Evolutionary conservation across 345 rosid species (phyloP), one percentile per base, ranked within the genome.

Genomic region (Syzygium jambos): DNA sequence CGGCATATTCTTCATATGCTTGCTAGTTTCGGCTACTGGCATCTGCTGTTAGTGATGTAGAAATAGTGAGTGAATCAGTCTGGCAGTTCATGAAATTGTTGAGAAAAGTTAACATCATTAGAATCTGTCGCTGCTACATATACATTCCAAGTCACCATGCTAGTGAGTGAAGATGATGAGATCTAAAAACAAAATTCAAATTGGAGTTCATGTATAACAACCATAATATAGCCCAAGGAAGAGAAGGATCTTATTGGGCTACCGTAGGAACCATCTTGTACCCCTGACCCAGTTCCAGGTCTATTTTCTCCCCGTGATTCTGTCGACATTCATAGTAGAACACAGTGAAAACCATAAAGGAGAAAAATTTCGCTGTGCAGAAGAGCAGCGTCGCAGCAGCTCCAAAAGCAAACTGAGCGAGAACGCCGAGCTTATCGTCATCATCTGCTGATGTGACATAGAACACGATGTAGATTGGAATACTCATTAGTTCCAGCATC

Each of bases 241-340:
- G 68, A n/a, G 34, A 61, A 61, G 34, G 68, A 61, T 61, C 68
- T 61, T 15, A n/a, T 6, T 13, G 73, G 73, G 19, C 34, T 13
- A 13, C 29, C 30, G 15, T n/a, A 57, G 43, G 78, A 30, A 30
- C 78, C 43, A 41, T 41, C 80, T 73, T 19, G 3, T 73, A 38
- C 27, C 11, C 80, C 80, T 73, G 80, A 34, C 80, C 25, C 49
- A 34, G 49, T 38, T 73, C 80, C 80, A 34, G 49, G 49, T 38
- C 80, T 34, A 38, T 73, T 19, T 73, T 25, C 80, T 19, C 49
- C 80, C 80, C 80, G 0, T 73, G 25, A 73, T 73, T 73, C 46
- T 19, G 80, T 87, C 86, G 52, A n/a, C 88, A 86, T 54, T 86
- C 90, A 34, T 51, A 65, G 68, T 29, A 88, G 56, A 88, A 84